Conservation (phyloP, 345 rosid species). For the Eucalyptus erythrocorys region DNA sequence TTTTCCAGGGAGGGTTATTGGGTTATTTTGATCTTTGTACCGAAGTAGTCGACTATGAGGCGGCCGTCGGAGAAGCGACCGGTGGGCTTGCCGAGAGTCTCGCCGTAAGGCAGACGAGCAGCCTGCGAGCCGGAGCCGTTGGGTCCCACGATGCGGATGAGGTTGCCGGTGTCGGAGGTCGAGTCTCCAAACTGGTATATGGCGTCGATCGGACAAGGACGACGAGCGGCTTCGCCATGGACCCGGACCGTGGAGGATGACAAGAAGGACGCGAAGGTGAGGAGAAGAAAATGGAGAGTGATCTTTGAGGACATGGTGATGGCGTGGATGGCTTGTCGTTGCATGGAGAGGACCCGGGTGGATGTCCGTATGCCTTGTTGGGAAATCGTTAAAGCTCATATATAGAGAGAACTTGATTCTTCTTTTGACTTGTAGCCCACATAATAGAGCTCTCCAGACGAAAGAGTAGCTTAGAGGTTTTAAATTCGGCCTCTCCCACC, state of each 20-base stretch:
- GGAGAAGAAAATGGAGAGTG: neutral
- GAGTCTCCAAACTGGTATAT: slow-evolving; percentile 3
- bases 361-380: neutral
- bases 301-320: neutral
- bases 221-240: neutral
- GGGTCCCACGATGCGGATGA: neutral
- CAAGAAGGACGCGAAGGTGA: neutral
- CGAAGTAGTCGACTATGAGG: neutral
- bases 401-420: neutral
- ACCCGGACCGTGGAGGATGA: neutral
- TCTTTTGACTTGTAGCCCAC: neutral
- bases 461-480: neutral
- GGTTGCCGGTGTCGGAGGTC: neutral
- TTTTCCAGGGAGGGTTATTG: neutral
- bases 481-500: neutral
- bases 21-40: neutral
- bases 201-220: neutral
- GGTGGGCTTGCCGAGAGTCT: neutral
- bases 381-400: neutral
- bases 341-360: neutral
- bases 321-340: neutral
- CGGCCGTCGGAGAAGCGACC: neutral
- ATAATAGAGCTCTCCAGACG: fast-evolving
- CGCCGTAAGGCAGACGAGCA: slow-evolving; percentile 1
- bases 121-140: neutral